Conservation (phyloP, 2,329 filamentous ascomycete species). For the Juglanconis oblonga region DNA sequence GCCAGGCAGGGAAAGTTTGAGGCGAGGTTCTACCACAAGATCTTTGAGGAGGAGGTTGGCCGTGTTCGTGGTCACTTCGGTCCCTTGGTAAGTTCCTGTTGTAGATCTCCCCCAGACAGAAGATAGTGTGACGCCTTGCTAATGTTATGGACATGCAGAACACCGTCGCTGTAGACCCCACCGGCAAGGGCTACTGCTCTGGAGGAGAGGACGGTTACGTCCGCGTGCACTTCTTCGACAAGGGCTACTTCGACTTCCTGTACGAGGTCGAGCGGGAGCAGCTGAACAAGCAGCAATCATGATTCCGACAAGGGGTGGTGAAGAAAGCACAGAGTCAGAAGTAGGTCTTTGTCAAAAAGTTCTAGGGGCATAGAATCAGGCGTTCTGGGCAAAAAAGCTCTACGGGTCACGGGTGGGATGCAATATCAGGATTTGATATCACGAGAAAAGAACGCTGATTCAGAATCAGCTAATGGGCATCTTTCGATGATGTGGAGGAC, state of each 20-base stretch:
- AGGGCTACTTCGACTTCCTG: conserved; percentile 96
- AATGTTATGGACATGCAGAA: conserved; percentile 46
- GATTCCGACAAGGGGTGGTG: not conserved
- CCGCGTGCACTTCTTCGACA: conserved; percentile 97
- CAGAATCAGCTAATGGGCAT: conserved; percentile 9
- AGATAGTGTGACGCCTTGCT: too few relatives aligned
- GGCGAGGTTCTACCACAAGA: conserved; percentile 98
- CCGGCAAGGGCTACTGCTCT: conserved; percentile 87
- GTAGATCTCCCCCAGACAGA: too few relatives aligned
- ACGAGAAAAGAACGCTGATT: conserved; percentile 3
- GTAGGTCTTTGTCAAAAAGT: conserved; percentile 11
- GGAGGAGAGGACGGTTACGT: conserved; percentile 99
- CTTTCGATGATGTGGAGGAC: conserved; percentile 3
- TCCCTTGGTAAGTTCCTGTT: conserved; percentile 55
- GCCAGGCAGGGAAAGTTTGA: conserved; percentile 98
- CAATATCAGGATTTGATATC: conserved; percentile 11
- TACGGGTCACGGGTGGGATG: not conserved
- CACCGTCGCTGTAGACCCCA: conserved; percentile 90
- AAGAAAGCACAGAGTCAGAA: not conserved
- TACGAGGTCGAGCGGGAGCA: conserved; percentile 96
- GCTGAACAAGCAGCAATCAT: conserved; percentile 39
- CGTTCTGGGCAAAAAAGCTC: conserved; percentile 15
- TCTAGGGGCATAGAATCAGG: conserved; percentile 19
- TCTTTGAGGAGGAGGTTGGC: conserved; percentile 98
- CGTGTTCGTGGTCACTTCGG: conserved; percentile 97